These are phyloP conservation scores for Phaeoacremonium minimum DNA, from an alignment of 2,329 filamentous ascomycete genomes.

Conservation along the genomic window DNA sequence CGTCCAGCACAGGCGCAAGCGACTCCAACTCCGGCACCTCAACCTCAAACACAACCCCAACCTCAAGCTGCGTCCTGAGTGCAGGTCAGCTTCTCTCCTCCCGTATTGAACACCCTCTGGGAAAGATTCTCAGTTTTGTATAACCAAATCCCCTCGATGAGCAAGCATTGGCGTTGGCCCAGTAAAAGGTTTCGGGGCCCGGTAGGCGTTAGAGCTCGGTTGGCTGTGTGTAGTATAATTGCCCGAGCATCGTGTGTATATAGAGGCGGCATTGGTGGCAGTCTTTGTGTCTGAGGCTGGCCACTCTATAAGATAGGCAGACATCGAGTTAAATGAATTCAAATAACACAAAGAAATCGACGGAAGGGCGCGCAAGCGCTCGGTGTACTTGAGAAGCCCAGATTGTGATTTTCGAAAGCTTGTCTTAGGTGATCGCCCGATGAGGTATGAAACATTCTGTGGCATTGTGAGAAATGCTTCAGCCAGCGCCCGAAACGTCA, in stretches of 20 bases:
- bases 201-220: neutral
- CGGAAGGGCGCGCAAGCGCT: no score
- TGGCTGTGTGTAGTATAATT: neutral
- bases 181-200: neutral
- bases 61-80: neutral
- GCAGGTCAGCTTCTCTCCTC: neutral
- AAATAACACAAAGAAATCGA: no score
- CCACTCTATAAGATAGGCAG: no score
- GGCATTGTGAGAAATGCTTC: no score
- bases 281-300: no score
- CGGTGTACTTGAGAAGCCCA: no score
- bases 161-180: neutral
- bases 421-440: no score
- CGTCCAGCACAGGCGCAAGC: slow-evolving; percentile 15
- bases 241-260: neutral
- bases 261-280: neutral
- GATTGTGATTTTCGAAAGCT: no score
- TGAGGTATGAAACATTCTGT: no score
- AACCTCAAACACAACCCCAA: neutral
- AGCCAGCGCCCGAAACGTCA: no score
- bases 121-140: neutral
- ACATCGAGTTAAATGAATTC: no score
- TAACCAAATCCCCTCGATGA: neutral
- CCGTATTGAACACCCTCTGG: neutral
- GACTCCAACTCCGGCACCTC: no score